Conservation (phyloP, 164 flowering plant genomes). For the Dillenia suffruticosa region DNA sequence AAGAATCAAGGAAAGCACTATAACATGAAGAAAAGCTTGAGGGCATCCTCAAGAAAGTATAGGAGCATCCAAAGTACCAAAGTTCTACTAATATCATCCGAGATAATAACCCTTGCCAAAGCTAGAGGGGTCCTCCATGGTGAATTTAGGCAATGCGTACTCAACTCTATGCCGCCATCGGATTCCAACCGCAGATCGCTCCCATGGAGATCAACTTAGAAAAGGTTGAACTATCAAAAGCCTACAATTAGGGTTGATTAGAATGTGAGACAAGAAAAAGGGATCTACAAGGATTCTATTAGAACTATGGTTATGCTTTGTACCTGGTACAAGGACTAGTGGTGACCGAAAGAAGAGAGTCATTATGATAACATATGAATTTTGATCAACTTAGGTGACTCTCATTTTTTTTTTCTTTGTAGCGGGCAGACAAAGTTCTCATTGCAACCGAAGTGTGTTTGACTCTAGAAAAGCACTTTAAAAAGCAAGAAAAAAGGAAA, state of each 20-base stretch:
- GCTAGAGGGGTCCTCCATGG: too few species aligned
- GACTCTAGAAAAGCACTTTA: too few species aligned
- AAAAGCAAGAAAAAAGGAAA: too few species aligned
- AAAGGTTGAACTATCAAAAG: not conserved
- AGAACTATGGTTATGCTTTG: not conserved
- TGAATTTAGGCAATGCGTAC: too few species aligned
- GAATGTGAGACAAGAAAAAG: not conserved
- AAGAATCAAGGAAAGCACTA: not conserved
- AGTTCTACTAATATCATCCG: not conserved
- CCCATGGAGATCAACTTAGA: not conserved
- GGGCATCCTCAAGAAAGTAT: constrained; percentile 6
- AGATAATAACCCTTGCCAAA: too few species aligned
- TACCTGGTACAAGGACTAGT: constrained; percentile 22
- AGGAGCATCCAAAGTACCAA: constrained; percentile 13
- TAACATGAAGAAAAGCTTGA: too few species aligned
- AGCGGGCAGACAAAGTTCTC: constrained; percentile 11
- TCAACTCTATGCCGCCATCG: too few species aligned
- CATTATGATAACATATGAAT: constrained; percentile 14
- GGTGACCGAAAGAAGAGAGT: constrained; percentile 36
- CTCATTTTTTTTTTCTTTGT: constrained; percentile 6
- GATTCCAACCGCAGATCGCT: not conserved
- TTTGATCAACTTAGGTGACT: constrained; percentile 31
- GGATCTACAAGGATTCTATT: not conserved
- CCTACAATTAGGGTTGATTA: not conserved
- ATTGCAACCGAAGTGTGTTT: constrained; percentile 1